These are phyloP conservation scores for Cyclaneusma minus DNA, from an alignment of 2,329 filamentous ascomycete genomes.

Conservation along the genomic window DNA sequence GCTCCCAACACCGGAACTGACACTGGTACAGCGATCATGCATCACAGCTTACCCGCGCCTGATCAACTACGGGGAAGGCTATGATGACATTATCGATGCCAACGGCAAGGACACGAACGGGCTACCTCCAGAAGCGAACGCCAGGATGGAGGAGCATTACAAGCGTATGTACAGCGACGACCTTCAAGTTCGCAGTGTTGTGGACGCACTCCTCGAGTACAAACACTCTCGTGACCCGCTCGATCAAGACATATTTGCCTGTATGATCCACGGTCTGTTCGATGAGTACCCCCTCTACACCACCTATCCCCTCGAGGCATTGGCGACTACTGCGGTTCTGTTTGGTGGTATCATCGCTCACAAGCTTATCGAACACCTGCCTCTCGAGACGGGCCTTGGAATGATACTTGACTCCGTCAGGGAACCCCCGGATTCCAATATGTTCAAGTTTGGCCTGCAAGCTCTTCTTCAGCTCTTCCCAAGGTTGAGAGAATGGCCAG, in stretches of 20 bases:
- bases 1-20: slow-evolving; percentile 49
- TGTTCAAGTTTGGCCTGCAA: slow-evolving; percentile 97
- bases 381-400: slow-evolving; percentile 82
- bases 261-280: slow-evolving; percentile 96
- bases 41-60: slow-evolving; percentile 86
- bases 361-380: slow-evolving; percentile 77
- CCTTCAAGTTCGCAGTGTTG: slow-evolving; percentile 70
- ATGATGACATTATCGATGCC: slow-evolving; percentile 77
- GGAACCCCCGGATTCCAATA: slow-evolving; percentile 66
- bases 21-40: slow-evolving; percentile 69
- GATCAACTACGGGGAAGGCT: slow-evolving; percentile 91
- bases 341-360: slow-evolving; percentile 95
- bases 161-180: slow-evolving; percentile 96
- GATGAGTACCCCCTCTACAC: slow-evolving; percentile 94
- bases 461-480: slow-evolving; percentile 78
- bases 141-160: slow-evolving; percentile 93
- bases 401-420: slow-evolving; percentile 97
- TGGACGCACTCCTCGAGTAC: slow-evolving; percentile 70
- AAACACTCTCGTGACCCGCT: slow-evolving; percentile 72
- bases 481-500: slow-evolving; percentile 85
- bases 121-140: slow-evolving; percentile 63
- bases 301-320: slow-evolving; percentile 88
- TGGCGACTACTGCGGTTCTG: slow-evolving; percentile 88
- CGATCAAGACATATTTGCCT: slow-evolving; percentile 91
- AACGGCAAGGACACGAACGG: slow-evolving; percentile 73